phyloP scores from a whole-genome alignment of 441 rosid species.

The Populus hybrid region DNA sequence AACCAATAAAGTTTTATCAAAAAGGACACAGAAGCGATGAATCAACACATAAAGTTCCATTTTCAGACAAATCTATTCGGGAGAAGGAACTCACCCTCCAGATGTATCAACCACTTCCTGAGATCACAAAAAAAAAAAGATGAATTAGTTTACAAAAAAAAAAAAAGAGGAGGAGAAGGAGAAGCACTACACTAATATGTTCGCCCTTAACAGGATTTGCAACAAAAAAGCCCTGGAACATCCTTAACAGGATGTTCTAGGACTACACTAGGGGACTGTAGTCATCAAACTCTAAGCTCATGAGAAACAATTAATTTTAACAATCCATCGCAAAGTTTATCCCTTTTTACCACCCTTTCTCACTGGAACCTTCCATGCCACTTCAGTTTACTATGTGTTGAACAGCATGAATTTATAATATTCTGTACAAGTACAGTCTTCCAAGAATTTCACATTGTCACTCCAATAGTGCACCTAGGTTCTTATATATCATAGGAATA shows the following conservation, averaged over 20 bases:
- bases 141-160: conserved; percentile 7
- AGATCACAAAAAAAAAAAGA: conserved; percentile 7
- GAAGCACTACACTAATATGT: not conserved
- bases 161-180: not conserved
- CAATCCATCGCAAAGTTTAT: not conserved
- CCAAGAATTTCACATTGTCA: not conserved
- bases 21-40: not conserved
- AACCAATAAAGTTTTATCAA: conserved; percentile 1
- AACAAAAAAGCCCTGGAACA: not conserved
- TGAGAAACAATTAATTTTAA: not conserved
- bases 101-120: conserved; percentile 89
- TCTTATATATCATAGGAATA: not conserved
- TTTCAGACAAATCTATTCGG: not conserved
- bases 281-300: not conserved
- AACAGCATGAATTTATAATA: not conserved
- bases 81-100: conserved; percentile 66
- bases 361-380: not conserved
- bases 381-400: not conserved
- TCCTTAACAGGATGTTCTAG: not conserved
- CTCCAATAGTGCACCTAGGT: not conserved
- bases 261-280: not conserved
- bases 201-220: not conserved
- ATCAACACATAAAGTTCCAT: not conserved
- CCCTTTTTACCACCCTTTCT: not conserved
- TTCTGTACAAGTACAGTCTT: not conserved